Evolutionary conservation across 2,329 filamentous ascomycete genomes (phyloP).

Genomic region (Alternaria sp.): DNA sequence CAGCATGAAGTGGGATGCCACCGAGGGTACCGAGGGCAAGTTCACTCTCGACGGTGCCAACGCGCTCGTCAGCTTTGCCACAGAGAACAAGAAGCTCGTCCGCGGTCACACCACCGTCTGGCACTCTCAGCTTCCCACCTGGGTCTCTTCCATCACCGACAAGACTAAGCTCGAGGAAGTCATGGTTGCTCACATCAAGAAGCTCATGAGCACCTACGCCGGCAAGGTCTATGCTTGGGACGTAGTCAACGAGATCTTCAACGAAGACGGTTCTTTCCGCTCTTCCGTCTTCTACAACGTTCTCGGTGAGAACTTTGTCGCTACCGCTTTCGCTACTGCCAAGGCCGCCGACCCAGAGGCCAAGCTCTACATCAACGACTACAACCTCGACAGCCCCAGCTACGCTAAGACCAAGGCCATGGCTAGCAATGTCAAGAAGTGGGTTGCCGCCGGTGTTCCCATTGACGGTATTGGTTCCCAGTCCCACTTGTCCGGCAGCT

Average conservation of each 20-base stretch:
- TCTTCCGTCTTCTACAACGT: slow-evolving; percentile 71
- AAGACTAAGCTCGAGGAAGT: slow-evolving; percentile 62
- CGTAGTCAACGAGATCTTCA: slow-evolving; percentile 58
- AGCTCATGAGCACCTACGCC: slow-evolving; percentile 67
- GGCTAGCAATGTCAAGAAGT: slow-evolving; percentile 68
- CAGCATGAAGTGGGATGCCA: slow-evolving; percentile 73
- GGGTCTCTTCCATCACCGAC: slow-evolving; percentile 67
- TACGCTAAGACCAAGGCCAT: slow-evolving; percentile 68
- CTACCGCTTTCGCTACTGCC: slow-evolving; percentile 75
- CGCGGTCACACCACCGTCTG: slow-evolving; percentile 73
- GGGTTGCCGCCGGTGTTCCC: slow-evolving; percentile 68
- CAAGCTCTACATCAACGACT: slow-evolving; percentile 80
- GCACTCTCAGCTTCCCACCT: slow-evolving; percentile 63
- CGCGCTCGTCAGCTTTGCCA: slow-evolving; percentile 68
- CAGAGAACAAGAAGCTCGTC: slow-evolving; percentile 63
- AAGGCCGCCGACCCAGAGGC: slow-evolving; percentile 71
- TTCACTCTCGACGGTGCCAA: slow-evolving; percentile 69
- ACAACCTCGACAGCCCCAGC: slow-evolving; percentile 67
- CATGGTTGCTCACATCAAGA: slow-evolving; percentile 68
- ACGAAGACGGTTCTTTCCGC: slow-evolving; percentile 67
- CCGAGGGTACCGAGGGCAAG: slow-evolving; percentile 57
- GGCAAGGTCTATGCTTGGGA: slow-evolving; percentile 69
- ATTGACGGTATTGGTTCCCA: slow-evolving; percentile 73
- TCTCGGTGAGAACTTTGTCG: slow-evolving; percentile 74
- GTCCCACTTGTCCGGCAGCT: slow-evolving; percentile 60